Evolutionary conservation across 148 eudicot species (phyloP), one percentile per base, ranked within the genome.

Genomic region (Gaultheria prostrata): DNA sequence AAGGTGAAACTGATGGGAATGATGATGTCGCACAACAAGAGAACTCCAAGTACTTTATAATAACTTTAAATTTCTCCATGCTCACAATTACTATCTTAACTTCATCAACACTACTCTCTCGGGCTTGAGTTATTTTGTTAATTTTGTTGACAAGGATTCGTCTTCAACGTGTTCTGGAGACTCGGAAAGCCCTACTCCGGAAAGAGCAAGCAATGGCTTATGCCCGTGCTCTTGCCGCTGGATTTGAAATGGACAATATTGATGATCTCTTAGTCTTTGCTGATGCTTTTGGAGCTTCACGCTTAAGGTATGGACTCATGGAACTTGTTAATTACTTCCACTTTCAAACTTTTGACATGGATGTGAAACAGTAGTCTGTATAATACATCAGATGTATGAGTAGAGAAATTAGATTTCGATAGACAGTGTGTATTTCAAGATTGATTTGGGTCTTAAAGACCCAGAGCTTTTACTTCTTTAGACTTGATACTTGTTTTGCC

Each of bases 161-260:
- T 39, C 91, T 91, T 70, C 91, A 91, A 86, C 89, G 91, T 45
- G 75, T 85, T 67, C 71, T 91, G 81, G 91, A 88, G 83, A 85
- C 91, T 43, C 91, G 93, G 54, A 91, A 91, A 84, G 86, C 88
- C 12, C 80, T 91, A 79, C 90, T 91, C 15, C 83, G 77, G 81
- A 91, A 91, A 88, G 93, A 91, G 76, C 93, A 91, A 82, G 93
- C 93, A 76, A 91, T 91, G 93, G 93, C 90, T 85, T 91, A 89
- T 80, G 91, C 91, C 46, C 91, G 93, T 82, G 93, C 93, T 69
- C 89, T 88, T 71, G 93, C 86, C 51, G 93, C 91, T 70, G 93
- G 93, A 82, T 91, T 87, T 80, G 91, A 91, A 57, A 86, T 89
- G 72, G 91, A 89, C 53, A 76, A 80, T 71, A 80, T 89, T 49